Base-by-base conservation (phyloP, 2,329 filamentous ascomycete species). In the Acephala macrosclerotiorum region DNA sequence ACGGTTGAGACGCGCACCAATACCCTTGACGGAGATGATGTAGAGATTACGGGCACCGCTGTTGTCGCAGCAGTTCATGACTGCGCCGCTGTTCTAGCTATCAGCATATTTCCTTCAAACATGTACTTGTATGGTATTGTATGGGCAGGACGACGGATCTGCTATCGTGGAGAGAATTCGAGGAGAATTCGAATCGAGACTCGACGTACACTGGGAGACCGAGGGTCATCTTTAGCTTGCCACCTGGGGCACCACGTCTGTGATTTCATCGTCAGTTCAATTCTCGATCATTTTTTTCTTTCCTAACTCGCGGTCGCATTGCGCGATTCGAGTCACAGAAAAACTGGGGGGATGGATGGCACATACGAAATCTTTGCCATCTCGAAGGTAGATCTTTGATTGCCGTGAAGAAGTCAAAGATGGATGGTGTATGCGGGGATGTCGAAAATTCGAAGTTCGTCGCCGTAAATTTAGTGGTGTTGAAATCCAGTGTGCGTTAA, bases 211-310 rank as follows among this genome's bases (percentile, higher is more conserved):
- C 94, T 85, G 96, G 96, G 80, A 99, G 94, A 97, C 93, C 96
- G 85, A 99, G 93, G 84, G 96, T 97, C 96, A 99, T 99, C 92
- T 97, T 98, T 80, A 98, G 92, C 92, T 99, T 99, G 92, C 96
- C 96, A 90, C 96, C 96, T 80, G 94, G 92, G 88, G 93, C 91
- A 92, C 91, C 92, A 89, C 93, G 88, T 74, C 88, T 90, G 76
- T 76, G 20, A 49, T 49, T n/a, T 42, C 35, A 64, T 62, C 20
- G 64, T 73, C 63, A 71, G 70, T 55, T 38, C 29, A 33, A n/a
- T 33, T 33, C 29, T 33, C 29, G 29, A 33, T 60, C 47, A 58
- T 59, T 55, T 22, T 38, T 57, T 38, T 33, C 33, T 16, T 38
- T 12, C 11, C 36, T 12, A 20, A 12, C 9, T 38, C 29, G 9